Evolutionary conservation across 345 rosid genomes (phyloP).

Genomic region (Linum lewisii): DNA sequence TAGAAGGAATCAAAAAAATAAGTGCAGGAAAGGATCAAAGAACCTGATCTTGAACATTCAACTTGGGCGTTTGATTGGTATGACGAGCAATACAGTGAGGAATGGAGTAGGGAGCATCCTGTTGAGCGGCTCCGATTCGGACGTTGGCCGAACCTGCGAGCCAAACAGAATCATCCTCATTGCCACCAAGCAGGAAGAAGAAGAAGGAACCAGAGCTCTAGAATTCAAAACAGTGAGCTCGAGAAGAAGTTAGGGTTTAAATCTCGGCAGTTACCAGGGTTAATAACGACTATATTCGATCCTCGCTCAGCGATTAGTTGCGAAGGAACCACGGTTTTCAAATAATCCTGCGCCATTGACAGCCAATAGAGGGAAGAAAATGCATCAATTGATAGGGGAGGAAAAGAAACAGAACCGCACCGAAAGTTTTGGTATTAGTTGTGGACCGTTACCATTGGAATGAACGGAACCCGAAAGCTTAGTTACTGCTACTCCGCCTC

Average conservation of each 20-base stretch:
- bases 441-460: not conserved
- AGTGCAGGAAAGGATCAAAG: not conserved
- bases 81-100: slow-evolving; percentile 83
- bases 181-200: not conserved
- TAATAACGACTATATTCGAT: slow-evolving; percentile 72
- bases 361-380: not conserved
- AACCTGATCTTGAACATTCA: slow-evolving; percentile 69
- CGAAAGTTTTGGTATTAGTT: not conserved
- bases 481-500: not conserved
- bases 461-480: not conserved
- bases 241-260: not conserved
- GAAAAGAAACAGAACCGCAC: not conserved
- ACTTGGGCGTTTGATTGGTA: slow-evolving; percentile 34
- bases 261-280: slow-evolving; percentile 45
- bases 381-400: not conserved
- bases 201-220: not conserved
- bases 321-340: slow-evolving; percentile 84
- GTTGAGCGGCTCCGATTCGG: slow-evolving; percentile 71
- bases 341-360: slow-evolving; percentile 55
- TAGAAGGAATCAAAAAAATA: slow-evolving; percentile 1
- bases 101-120: slow-evolving; percentile 57
- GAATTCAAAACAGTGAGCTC: not conserved
- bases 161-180: not conserved
- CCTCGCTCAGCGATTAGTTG: slow-evolving; percentile 85
- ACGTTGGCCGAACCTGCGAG: slow-evolving; percentile 59